Evolutionary conservation across 1,284 basidiomycete species (phyloP).

Genomic region (Phellinidium pouzarii): DNA sequence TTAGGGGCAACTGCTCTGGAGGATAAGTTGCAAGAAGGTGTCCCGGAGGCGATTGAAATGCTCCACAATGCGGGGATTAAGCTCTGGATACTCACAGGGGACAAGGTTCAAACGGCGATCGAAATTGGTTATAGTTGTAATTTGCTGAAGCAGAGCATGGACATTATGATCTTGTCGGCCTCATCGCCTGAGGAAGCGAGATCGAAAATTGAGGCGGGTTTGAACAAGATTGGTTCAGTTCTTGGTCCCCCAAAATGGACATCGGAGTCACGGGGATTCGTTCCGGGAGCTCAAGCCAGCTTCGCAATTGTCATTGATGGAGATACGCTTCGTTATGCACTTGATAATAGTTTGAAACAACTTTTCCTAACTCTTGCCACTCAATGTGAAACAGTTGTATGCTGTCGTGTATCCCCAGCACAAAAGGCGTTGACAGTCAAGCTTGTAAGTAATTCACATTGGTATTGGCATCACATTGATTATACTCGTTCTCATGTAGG

Average conservation of each 20-base stretch:
- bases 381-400: conserved; percentile 95
- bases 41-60: conserved; percentile 91
- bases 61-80: conserved; percentile 94
- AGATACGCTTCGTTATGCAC: conserved; percentile 81
- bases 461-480: conserved; percentile 9
- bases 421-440: conserved; percentile 96
- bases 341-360: conserved; percentile 72
- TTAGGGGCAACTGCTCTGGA: conserved; percentile 94
- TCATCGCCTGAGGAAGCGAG: conserved; percentile 72
- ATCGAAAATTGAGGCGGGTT: conserved; percentile 84
- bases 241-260: conserved; percentile 58
- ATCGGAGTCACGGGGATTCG: conserved; percentile 54
- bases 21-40: conserved; percentile 95
- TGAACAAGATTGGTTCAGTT: conserved; percentile 90
- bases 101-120: conserved; percentile 97
- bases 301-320: conserved; percentile 98
- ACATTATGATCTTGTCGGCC: conserved; percentile 94
- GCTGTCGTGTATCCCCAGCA: conserved; percentile 93
- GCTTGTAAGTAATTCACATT: conserved; percentile 51
- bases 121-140: conserved; percentile 95
- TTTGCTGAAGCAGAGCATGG: conserved; percentile 85
- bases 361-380: conserved; percentile 90
- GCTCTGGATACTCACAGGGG: conserved; percentile 93
- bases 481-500: conserved; percentile 35
- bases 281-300: conserved; percentile 58